Evolutionary conservation across 2,329 filamentous ascomycete species (phyloP).

Genomic region (Xylariaceae sp.): DNA sequence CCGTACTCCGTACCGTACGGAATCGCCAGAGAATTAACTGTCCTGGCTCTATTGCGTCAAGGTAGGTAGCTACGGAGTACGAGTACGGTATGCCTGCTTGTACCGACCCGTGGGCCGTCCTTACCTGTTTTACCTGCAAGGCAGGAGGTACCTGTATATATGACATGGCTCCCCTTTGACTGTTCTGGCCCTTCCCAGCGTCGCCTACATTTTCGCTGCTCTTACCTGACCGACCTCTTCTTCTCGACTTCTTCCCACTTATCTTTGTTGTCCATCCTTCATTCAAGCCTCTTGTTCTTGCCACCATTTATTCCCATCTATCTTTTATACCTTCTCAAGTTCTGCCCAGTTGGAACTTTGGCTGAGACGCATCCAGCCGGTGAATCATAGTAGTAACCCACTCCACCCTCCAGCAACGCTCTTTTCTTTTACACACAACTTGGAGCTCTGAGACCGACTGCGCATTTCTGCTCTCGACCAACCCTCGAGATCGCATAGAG

Average conservation of each 20-base stretch:
- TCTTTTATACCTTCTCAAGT: background rate
- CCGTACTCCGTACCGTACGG: background rate
- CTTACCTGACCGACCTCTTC: background rate
- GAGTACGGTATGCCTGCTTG: too few relatives aligned
- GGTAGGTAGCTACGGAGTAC: too few relatives aligned
- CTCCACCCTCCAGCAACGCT: background rate
- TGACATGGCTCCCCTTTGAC: background rate
- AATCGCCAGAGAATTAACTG: background rate
- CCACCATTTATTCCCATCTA: background rate
- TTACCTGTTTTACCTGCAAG: background rate
- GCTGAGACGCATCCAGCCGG: background rate
- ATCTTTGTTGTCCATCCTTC: slow-evolving; percentile 2
- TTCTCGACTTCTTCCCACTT: background rate
- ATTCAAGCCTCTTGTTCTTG: background rate
- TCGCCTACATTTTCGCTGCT: background rate
- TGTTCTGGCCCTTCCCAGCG: background rate
- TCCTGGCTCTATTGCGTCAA: background rate
- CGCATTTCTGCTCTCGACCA: background rate
- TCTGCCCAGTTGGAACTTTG: background rate
- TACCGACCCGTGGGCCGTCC: background rate
- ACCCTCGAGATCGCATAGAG: slow-evolving; percentile 3
- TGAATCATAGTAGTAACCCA: background rate
- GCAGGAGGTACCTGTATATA: background rate
- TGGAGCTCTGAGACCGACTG: slow-evolving; percentile 1
- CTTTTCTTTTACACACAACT: slow-evolving; percentile 1